Evolutionary conservation across 116 monocot species (phyloP).

Genomic region (Trichopus zeylanicus): DNA sequence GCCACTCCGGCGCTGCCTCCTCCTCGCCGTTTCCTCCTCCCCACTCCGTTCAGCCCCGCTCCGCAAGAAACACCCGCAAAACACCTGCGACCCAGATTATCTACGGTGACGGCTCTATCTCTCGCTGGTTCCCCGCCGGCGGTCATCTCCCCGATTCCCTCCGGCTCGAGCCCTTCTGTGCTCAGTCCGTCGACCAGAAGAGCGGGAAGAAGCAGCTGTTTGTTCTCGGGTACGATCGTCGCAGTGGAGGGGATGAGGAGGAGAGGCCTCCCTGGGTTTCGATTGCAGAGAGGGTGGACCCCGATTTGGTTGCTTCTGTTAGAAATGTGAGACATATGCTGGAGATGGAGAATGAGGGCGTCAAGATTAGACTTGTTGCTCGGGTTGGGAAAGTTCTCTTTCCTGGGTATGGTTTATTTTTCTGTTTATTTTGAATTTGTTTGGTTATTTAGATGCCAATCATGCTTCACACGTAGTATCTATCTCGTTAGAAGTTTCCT

Average conservation of each 20-base stretch:
- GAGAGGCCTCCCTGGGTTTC: slow-evolving; percentile 18
- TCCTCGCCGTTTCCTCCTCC: slow-evolving; percentile 8
- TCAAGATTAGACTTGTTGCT: slow-evolving; percentile 32
- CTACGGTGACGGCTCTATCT: slow-evolving; percentile 24
- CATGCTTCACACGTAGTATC: too few relatives aligned
- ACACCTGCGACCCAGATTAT: slow-evolving; percentile 7
- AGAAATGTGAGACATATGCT: slow-evolving; percentile 7
- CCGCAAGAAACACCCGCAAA: background rate
- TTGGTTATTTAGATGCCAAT: too few relatives aligned
- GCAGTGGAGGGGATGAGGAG: background rate
- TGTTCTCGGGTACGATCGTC: slow-evolving; percentile 9
- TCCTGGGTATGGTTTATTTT: slow-evolving; percentile 19
- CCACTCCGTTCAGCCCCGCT: background rate
- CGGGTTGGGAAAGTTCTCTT: slow-evolving; percentile 50
- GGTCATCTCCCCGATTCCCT: background rate
- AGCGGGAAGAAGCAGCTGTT: slow-evolving; percentile 27
- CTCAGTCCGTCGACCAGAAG: slow-evolving; percentile 22
- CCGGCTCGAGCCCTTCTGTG: slow-evolving; percentile 32
- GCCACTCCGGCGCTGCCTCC: slow-evolving; percentile 21
- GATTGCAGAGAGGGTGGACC: slow-evolving; percentile 25
- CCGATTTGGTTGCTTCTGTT: slow-evolving; percentile 20
- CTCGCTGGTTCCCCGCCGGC: slow-evolving; percentile 28
- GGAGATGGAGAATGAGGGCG: slow-evolving; percentile 8
- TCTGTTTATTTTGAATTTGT: too few relatives aligned
- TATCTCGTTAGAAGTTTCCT: too few relatives aligned